Conservation (phyloP, 1,284 basidiomycete species). For the Moesziomyces parantarcticus region DNA sequence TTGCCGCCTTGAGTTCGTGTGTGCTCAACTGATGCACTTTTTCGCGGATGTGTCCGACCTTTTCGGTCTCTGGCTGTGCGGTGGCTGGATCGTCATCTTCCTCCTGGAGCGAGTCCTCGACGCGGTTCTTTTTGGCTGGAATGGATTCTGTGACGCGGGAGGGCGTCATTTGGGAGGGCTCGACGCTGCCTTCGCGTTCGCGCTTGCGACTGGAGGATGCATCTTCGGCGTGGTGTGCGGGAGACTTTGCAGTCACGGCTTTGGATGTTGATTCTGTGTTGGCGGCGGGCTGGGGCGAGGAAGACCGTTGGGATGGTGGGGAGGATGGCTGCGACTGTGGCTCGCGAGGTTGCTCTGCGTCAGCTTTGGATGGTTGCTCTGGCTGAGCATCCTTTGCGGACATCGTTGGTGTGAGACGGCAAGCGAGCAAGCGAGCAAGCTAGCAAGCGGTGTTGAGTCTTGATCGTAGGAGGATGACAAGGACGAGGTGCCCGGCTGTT, state of each 20-base stretch:
- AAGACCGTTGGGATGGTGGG: constrained; percentile 13
- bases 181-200: constrained; percentile 58
- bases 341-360: constrained; percentile 11
- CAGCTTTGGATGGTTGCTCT: constrained; percentile 4
- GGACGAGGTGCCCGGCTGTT: background rate
- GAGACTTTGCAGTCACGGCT: constrained; percentile 14
- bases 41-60: constrained; percentile 59
- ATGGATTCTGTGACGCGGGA: constrained; percentile 35
- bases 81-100: constrained; percentile 22
- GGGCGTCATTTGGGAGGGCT: constrained; percentile 41
- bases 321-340: constrained; percentile 16
- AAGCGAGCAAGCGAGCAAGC: no score
- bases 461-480: constrained; percentile 1
- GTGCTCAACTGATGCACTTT: constrained; percentile 57
- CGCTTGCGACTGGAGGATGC: constrained; percentile 46
- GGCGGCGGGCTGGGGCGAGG: constrained; percentile 16
- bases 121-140: constrained; percentile 59
- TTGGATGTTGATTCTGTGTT: constrained; percentile 10
- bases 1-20: constrained; percentile 26
- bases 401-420: no score
- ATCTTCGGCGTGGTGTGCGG: constrained; percentile 29
- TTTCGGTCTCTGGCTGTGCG: constrained; percentile 37
- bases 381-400: constrained; percentile 5
- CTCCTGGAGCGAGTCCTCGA: constrained; percentile 37
- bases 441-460: no score